These are phyloP conservation scores for Saprolegnia parasitica DNA, from an alignment of 352 stramenopile genomes.

Conservation along the genomic window DNA sequence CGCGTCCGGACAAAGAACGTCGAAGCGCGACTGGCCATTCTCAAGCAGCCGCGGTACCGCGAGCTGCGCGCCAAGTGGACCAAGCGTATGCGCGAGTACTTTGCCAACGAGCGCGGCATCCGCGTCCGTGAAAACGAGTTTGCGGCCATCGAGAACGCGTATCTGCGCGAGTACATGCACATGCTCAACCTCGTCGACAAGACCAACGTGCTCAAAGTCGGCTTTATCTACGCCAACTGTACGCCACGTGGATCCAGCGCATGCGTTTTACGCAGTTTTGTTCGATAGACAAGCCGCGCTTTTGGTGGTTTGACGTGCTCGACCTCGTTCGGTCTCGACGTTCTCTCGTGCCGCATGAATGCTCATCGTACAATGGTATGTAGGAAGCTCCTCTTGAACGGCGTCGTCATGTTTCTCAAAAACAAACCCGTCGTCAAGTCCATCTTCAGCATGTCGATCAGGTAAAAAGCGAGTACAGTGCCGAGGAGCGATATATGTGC, in stretches of 20 bases:
- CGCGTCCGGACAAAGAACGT: slow-evolving; percentile 58
- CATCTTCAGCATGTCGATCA: slow-evolving; percentile 55
- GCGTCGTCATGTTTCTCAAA: slow-evolving; percentile 68
- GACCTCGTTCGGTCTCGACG: slow-evolving; percentile 43
- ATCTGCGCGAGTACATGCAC: slow-evolving; percentile 71
- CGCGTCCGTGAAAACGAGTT: slow-evolving; percentile 56
- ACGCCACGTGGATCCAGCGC: neutral
- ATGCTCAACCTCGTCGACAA: slow-evolving; percentile 70
- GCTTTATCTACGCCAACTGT: slow-evolving; percentile 80
- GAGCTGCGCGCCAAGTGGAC: slow-evolving; percentile 56
- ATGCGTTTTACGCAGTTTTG: slow-evolving; percentile 13
- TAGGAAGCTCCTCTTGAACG: slow-evolving; percentile 68
- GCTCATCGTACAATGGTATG: neutral
- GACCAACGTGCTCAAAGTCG: slow-evolving; percentile 54
- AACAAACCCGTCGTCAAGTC: slow-evolving; percentile 67
- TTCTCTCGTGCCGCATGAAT: neutral
- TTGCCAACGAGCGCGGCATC: slow-evolving; percentile 39
- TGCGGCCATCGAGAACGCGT: slow-evolving; percentile 50
- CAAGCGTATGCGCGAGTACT: slow-evolving; percentile 48
- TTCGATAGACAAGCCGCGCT: slow-evolving; percentile 46
- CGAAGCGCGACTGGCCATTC: slow-evolving; percentile 40
- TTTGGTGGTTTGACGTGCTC: slow-evolving; percentile 81
- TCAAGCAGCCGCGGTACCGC: slow-evolving; percentile 41
- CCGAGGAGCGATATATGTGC: neutral
- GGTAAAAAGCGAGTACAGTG: slow-evolving; percentile 33